Conservation (phyloP, 768 basidiomycete genomes). For the Collybia nuda region DNA sequence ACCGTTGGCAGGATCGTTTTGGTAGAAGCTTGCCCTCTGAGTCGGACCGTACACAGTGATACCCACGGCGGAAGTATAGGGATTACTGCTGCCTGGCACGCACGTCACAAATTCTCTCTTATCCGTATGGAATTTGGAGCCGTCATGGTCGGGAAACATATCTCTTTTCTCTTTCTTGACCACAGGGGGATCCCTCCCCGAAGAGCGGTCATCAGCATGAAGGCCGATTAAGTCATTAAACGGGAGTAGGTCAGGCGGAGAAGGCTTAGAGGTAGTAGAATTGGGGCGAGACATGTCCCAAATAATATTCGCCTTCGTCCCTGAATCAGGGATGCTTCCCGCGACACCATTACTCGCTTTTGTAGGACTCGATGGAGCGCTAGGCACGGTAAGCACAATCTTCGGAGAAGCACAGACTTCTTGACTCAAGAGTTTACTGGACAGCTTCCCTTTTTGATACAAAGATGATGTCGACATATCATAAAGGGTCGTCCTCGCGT, state of each 20-base stretch:
- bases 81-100: background rate
- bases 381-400: constrained; percentile 14
- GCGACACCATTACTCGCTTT: background rate
- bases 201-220: background rate
- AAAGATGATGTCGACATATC: constrained; percentile 10
- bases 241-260: background rate
- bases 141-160: no score
- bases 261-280: background rate
- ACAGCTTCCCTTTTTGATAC: background rate
- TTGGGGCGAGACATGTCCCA: background rate
- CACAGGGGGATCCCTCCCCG: background rate
- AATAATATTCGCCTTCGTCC: background rate
- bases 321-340: no score
- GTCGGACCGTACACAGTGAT: background rate
- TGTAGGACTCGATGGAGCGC: constrained; percentile 7
- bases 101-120: background rate
- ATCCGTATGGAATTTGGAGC: no score
- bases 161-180: background rate
- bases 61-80: background rate
- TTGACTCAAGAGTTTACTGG: background rate
- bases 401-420: constrained; percentile 7
- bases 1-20: background rate
- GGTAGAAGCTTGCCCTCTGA: no score
- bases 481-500: constrained; percentile 17
- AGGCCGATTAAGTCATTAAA: background rate